Evolutionary conservation across 108 stramenopile genomes (phyloP).

Genomic region (Discostella pseudostelligera): DNA sequence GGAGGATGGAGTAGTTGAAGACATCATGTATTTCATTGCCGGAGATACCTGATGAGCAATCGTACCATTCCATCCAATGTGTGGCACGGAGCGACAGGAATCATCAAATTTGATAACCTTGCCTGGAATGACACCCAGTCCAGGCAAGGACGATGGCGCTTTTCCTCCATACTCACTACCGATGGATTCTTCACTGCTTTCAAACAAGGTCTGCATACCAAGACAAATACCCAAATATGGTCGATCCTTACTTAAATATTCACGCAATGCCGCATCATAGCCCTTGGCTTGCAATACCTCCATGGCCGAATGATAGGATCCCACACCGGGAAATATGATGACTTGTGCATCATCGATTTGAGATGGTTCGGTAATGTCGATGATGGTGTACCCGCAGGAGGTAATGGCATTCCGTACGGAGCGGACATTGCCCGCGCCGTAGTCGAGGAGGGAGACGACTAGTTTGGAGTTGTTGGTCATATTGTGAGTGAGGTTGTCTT

Average conservation of each 20-base stretch:
- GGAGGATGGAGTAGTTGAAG: slow-evolving; percentile 24
- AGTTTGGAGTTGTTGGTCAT: no score
- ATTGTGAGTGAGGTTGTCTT: no score
- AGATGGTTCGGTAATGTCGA: slow-evolving; percentile 75
- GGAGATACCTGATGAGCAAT: slow-evolving; percentile 73
- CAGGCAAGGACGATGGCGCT: slow-evolving; percentile 44
- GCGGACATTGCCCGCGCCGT: slow-evolving; percentile 98
- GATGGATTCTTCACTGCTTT: slow-evolving; percentile 84
- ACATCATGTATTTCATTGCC: slow-evolving; percentile 59
- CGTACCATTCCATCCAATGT: slow-evolving; percentile 99
- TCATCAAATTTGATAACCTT: slow-evolving; percentile 83
- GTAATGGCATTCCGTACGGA: slow-evolving; percentile 92
- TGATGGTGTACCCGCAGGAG: slow-evolving; percentile 78
- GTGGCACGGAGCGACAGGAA: slow-evolving; percentile 76
- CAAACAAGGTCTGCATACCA: slow-evolving; percentile 98
- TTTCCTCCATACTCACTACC: neutral
- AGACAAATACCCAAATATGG: slow-evolving; percentile 98
- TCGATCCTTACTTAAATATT: slow-evolving; percentile 74
- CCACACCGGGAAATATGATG: slow-evolving; percentile 95
- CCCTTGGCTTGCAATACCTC: slow-evolving; percentile 63
- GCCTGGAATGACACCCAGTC: slow-evolving; percentile 94
- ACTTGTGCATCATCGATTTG: slow-evolving; percentile 86
- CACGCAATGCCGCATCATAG: slow-evolving; percentile 77
- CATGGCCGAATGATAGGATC: slow-evolving; percentile 87
- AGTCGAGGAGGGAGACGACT: slow-evolving; percentile 90